Evolutionary conservation across 129 eudicot species (phyloP).

Genomic region (Arctium minus): DNA sequence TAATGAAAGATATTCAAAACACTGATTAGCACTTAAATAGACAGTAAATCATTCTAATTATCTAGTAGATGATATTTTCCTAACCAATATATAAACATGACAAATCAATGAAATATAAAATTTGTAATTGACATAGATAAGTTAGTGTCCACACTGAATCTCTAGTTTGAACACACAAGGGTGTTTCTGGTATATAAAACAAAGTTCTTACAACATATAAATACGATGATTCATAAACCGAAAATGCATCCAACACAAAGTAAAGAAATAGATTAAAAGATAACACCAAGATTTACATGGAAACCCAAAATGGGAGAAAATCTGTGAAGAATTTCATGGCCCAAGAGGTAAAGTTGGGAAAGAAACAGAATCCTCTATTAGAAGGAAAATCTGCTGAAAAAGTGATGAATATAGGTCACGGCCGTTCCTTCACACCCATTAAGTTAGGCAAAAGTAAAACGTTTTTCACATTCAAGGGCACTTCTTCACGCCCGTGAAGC

Average conservation of each 20-base stretch:
- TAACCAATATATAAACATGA: not conserved
- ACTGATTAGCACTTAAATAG: not conserved
- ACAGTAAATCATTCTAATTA: not conserved
- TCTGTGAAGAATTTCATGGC: not conserved
- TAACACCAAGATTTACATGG: not conserved
- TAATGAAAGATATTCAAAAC: slow-evolving; percentile 2
- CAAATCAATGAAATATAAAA: not conserved
- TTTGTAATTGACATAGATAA: not conserved
- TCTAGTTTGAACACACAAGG: not conserved
- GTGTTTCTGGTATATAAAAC: not conserved
- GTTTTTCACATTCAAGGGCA: not conserved
- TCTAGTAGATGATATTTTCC: not conserved
- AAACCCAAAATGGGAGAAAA: not conserved
- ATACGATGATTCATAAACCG: too few relatives aligned
- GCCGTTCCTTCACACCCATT: not conserved
- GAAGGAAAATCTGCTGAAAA: not conserved
- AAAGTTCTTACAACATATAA: not conserved
- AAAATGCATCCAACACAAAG: too few relatives aligned
- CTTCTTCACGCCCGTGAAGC: not conserved
- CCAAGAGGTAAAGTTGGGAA: not conserved
- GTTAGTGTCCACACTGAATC: not conserved
- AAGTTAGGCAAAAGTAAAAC: not conserved
- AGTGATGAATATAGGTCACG: not conserved
- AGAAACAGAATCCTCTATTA: not conserved
- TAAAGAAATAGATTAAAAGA: too few relatives aligned